Base-by-base conservation (phyloP, 2,329 filamentous ascomycete genomes). In the Fusarium metavorans region DNA sequence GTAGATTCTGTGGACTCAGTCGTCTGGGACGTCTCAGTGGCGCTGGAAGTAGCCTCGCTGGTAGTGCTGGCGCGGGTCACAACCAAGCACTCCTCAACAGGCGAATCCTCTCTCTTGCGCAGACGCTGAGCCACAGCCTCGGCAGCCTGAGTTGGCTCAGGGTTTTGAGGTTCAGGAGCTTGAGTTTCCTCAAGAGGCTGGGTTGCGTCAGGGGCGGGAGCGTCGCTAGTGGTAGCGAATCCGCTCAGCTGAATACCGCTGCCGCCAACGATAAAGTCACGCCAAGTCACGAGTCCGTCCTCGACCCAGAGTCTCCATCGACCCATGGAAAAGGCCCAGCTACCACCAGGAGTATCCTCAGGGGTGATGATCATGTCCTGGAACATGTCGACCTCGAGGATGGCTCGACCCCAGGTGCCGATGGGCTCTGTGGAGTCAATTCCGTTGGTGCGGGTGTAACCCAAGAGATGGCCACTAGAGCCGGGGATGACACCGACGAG, bases 261-360 rank as follows among this genome's bases (percentile, higher is more conserved):
- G 25, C 62, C 48, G 2, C 58, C 50, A 43, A 54, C 20, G 50
- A 50, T 52, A 32, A 76, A 76, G 30, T 74, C 71, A 9, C 74
- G 73, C 1, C 30, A 68, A 1, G 68, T 68, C 5, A 74, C 43
- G 8, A 76, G 61, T 18, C 60, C 35, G 25, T 72, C 74, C 50
- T 76, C 74, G 25, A 76, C 73, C 74, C 74, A 76, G 16, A 74
- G 62, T 25, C 74, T 72, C 74, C 73, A 76, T 50, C 71, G 64
- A 20, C 45, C 73, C 6, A 70, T 54, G 4, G 41, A 48, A 35
- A 41, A 67, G 16, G 37, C 68, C n/a, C 43, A 13, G 20, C 59
- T 60, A 2, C 63, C 54, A 1, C 18, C n/a, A 0, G 60, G 61
- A 16, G 23, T 30, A 34, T 56, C 27, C 7, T 34, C 43, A 8